These are phyloP conservation scores for Pleurotus platypus DNA, from an alignment of 768 basidiomycete species.

Conservation along the genomic window DNA sequence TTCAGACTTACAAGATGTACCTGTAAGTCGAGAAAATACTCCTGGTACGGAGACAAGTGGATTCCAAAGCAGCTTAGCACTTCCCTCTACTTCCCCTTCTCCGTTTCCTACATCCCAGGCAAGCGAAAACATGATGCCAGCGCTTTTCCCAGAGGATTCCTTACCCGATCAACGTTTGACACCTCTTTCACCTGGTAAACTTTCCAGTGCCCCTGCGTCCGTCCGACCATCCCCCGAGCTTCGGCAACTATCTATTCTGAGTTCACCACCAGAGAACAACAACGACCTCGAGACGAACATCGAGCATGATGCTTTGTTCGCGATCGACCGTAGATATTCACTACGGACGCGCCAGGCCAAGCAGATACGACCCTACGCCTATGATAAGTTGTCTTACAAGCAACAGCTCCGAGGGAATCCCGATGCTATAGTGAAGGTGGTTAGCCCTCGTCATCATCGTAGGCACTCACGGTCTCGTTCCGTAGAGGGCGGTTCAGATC, in stretches of 20 bases:
- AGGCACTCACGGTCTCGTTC: conserved; percentile 19
- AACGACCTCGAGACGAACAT: neutral
- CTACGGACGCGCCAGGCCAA: conserved; percentile 50
- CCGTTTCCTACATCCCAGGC: neutral
- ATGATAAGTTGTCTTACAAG: conserved; percentile 52
- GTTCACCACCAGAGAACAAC: too few species aligned
- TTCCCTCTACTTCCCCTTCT: neutral
- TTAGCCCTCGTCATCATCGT: conserved; percentile 26
- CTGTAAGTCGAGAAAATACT: neutral
- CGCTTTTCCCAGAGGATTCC: neutral
- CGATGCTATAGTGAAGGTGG: conserved; percentile 62
- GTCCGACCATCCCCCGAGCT: too few species aligned
- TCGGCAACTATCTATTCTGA: too few species aligned
- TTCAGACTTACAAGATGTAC: too few species aligned
- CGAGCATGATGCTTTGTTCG: neutral
- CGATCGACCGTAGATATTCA: conserved; percentile 34
- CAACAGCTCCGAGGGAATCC: conserved; percentile 48
- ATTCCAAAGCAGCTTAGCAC: neutral
- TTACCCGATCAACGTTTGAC: neutral
- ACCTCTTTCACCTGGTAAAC: neutral
- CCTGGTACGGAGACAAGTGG: neutral
- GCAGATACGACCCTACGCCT: conserved; percentile 61
- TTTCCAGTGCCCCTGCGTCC: neutral
- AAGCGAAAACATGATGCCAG: neutral
- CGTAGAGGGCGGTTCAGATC: conserved; percentile 26